Conservation (phyloP, 2,329 filamentous ascomycete genomes). For the Thermothelomyces thermophilus region DNA sequence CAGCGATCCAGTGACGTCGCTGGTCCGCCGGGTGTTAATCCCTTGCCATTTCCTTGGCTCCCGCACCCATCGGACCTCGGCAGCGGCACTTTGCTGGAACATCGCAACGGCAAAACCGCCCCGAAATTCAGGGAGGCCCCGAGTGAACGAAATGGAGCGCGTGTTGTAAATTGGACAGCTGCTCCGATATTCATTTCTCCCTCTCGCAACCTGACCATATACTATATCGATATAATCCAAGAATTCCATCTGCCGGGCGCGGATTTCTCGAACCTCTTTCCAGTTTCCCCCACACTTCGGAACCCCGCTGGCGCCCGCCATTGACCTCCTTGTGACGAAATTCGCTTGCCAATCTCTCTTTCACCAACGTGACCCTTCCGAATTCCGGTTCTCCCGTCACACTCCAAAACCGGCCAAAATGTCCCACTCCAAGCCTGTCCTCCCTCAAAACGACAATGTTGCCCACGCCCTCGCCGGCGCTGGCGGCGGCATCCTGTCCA, state of each 20-base stretch:
- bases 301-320: too few species aligned
- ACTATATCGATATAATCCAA: too few species aligned
- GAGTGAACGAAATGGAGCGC: neutral
- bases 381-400: neutral
- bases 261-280: too few species aligned
- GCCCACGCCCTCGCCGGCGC: slow-evolving; percentile 90
- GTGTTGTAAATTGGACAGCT: neutral
- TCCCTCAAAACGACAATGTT: slow-evolving; percentile 92
- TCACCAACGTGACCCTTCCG: neutral
- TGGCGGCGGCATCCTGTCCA: slow-evolving; percentile 88
- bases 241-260: too few species aligned
- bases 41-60: slow-evolving; percentile 12
- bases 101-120: slow-evolving; percentile 6
- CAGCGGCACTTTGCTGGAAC: slow-evolving; percentile 17
- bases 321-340: too few species aligned
- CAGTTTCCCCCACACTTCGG: too few species aligned
- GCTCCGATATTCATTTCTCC: neutral
- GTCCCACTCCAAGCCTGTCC: slow-evolving; percentile 49
- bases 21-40: neutral
- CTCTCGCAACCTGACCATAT: too few species aligned
- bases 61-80: slow-evolving; percentile 23
- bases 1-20: slow-evolving; percentile 18
- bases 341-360: too few species aligned
- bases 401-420: slow-evolving; percentile 14
- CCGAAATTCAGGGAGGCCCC: slow-evolving; percentile 1